Evolutionary conservation across 805 yeast species (phyloP).

Genomic region (Ogataea paradorogensis): DNA sequence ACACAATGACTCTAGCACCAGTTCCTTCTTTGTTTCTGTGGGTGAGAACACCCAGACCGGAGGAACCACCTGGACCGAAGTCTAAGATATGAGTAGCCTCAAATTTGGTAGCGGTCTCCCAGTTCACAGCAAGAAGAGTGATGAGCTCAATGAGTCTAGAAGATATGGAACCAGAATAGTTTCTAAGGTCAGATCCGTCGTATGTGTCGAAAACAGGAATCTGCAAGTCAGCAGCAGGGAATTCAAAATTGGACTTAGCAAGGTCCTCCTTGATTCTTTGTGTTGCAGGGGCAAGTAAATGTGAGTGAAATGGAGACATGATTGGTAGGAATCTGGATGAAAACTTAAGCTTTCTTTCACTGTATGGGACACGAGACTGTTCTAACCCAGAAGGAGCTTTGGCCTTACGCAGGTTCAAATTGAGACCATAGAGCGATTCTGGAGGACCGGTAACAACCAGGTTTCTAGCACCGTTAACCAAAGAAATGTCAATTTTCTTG

Average conservation of each 20-base stretch:
- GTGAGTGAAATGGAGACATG: constrained; percentile 96
- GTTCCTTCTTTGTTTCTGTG: constrained; percentile 98
- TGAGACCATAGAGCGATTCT: constrained; percentile 93
- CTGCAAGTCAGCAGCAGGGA: constrained; percentile 51
- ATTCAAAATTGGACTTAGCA: constrained; percentile 53
- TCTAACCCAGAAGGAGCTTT: constrained; percentile 94
- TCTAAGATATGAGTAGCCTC: constrained; percentile 86
- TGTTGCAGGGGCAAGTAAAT: constrained; percentile 71
- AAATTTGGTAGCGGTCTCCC: constrained; percentile 89
- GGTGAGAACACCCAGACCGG: constrained; percentile 94
- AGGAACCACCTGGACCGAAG: constrained; percentile 98
- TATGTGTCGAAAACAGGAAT: constrained; percentile 92
- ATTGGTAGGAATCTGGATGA: constrained; percentile 93
- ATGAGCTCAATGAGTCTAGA: constrained; percentile 77
- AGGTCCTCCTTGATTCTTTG: constrained; percentile 65
- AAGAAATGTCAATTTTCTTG: constrained; percentile 85
- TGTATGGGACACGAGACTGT: constrained; percentile 90
- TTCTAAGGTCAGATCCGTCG: constrained; percentile 76
- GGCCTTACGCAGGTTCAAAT: constrained; percentile 85
- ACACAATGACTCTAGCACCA: constrained; percentile 91
- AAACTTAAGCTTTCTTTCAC: constrained; percentile 91
- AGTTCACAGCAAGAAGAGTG: constrained; percentile 84
- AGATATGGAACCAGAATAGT: constrained; percentile 50
- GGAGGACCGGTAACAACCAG: constrained; percentile 98
- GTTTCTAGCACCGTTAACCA: constrained; percentile 93